Conservation (phyloP, 2,329 filamentous ascomycete species). For the Xylaria sp. region DNA sequence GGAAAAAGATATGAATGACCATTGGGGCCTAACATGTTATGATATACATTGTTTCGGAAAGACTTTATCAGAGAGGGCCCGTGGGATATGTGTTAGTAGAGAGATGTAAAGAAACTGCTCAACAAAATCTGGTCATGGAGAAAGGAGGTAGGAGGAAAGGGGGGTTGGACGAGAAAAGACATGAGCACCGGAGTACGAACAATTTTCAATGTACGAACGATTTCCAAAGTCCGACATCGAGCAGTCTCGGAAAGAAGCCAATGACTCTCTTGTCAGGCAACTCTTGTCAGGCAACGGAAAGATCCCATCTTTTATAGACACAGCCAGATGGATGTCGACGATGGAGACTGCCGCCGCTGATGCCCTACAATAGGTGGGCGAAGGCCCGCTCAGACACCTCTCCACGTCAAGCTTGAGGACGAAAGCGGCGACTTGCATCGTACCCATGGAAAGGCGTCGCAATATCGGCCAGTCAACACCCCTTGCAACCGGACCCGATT, state of each 20-base stretch:
- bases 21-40: neutral
- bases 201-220: too few relatives aligned
- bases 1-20: neutral
- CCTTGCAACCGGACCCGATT: neutral
- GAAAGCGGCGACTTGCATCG: neutral
- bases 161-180: neutral
- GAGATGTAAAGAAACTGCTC: neutral
- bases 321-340: conserved; percentile 4
- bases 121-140: neutral
- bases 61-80: neutral
- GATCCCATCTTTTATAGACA: conserved; percentile 14
- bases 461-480: conserved; percentile 1
- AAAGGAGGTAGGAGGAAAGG: neutral
- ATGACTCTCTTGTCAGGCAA: neutral
- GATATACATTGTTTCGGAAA: neutral
- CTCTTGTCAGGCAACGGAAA: too few relatives aligned
- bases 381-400: conserved; percentile 9
- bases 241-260: neutral
- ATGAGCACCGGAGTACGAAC: neutral
- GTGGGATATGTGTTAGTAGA: neutral
- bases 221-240: neutral
- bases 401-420: neutral
- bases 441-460: neutral
- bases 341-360: conserved; percentile 6
- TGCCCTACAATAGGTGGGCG: neutral